A percentile compares a stretch with the other conserved stretches of the same genome.
Conservation (phyloP, 2,329 filamentous ascomycete species). For the Arthroderma sp. region DNA sequence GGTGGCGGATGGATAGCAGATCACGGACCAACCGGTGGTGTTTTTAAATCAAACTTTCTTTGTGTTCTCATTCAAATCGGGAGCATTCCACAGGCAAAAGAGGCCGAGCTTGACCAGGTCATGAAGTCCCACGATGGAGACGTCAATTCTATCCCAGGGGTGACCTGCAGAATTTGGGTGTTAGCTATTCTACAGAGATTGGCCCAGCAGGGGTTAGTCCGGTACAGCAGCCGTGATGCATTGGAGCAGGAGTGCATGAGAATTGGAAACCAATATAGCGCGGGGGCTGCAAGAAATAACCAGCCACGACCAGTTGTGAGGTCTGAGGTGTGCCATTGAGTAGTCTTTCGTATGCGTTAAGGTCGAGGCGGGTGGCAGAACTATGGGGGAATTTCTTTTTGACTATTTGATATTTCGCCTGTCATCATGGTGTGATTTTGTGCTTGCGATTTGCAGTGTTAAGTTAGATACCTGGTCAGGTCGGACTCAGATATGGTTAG, state of each 20-base stretch:
- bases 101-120: conserved; percentile 15
- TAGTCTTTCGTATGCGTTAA: background rate
- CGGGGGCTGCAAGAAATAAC: conserved; percentile 6
- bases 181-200: conserved; percentile 15
- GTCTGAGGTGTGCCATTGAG: conserved; percentile 1
- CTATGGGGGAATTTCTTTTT: background rate
- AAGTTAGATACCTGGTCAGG: too few species aligned
- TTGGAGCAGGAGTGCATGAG: conserved; percentile 17
- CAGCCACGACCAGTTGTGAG: conserved; percentile 13
- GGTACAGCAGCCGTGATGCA: conserved; percentile 9
- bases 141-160: conserved; percentile 18
- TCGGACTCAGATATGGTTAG: too few species aligned
- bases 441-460: too few species aligned
- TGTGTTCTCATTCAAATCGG: conserved; percentile 16
- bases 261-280: conserved; percentile 15
- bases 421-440: too few species aligned
- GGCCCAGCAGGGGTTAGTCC: conserved; percentile 14
- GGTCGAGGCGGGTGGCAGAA: background rate
- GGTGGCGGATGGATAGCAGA: conserved; percentile 14
- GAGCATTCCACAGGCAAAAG: conserved; percentile 11
- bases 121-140: conserved; percentile 17
- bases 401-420: background rate
- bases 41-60: conserved; percentile 15
- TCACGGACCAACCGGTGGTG: conserved; percentile 7
- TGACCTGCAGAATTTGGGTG: conserved; percentile 21